These are phyloP conservation scores for Endoconidiophora polonica DNA, from an alignment of 2,329 filamentous ascomycete genomes.

Conservation along the genomic window DNA sequence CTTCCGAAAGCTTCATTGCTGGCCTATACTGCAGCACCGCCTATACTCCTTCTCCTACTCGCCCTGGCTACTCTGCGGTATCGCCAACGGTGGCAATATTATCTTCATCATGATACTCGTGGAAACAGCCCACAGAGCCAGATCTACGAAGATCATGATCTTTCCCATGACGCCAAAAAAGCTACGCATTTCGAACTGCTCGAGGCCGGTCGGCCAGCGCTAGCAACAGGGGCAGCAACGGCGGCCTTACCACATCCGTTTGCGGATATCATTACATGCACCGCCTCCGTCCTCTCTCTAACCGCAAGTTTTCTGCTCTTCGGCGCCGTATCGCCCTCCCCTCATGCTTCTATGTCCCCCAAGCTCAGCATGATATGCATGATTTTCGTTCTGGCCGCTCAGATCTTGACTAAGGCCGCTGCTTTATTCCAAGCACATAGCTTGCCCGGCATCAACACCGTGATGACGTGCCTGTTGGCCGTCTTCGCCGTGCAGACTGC, in stretches of 20 bases:
- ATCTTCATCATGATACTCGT: too few relatives aligned
- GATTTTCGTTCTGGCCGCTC: background rate
- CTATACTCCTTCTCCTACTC: background rate
- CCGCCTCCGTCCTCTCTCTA: too few relatives aligned
- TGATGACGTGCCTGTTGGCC: background rate
- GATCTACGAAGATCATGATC: too few relatives aligned
- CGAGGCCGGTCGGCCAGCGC: too few relatives aligned
- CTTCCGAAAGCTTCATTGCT: background rate
- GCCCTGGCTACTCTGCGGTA: background rate
- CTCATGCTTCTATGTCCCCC: background rate
- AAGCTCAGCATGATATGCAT: background rate
- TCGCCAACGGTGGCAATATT: too few relatives aligned
- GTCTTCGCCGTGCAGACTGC: constrained; percentile 2
- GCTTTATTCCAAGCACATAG: background rate
- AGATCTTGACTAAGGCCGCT: background rate
- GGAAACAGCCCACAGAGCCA: too few relatives aligned
- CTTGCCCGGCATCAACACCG: background rate
- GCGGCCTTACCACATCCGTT: too few relatives aligned
- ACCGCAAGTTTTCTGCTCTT: too few relatives aligned
- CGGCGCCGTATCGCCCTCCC: background rate
- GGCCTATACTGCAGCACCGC: background rate
- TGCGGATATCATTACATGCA: too few relatives aligned
- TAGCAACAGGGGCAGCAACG: too few relatives aligned
- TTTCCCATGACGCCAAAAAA: too few relatives aligned
- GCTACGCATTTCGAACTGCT: too few relatives aligned